Conservation (phyloP, 225 moss, liverwort and hornwort species). For the Marchantia polymorpha region DNA sequence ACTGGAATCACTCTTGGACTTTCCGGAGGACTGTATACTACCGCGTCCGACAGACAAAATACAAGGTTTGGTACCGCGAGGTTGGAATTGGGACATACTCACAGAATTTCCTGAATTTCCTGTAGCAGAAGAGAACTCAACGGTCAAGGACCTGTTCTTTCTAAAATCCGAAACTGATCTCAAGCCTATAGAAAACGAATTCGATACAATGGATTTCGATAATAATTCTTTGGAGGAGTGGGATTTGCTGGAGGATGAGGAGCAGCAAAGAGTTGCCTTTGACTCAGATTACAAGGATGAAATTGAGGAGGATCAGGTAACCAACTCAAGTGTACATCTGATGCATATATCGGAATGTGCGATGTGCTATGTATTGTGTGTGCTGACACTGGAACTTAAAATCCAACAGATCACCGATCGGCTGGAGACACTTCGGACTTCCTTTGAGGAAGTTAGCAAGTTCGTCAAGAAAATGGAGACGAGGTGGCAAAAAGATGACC, state of each 20-base stretch:
- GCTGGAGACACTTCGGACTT: slow-evolving; percentile 47
- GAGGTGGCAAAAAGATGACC: slow-evolving; percentile 62
- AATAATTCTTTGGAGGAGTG: slow-evolving; percentile 35
- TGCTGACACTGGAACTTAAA: too few species aligned
- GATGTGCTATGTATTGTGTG: too few species aligned
- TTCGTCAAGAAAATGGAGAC: slow-evolving; percentile 74
- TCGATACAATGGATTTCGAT: slow-evolving; percentile 20
- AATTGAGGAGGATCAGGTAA: slow-evolving; percentile 76
- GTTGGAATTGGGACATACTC: slow-evolving; percentile 94
- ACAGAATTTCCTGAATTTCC: too few species aligned
- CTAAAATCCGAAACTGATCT: slow-evolving; percentile 39
- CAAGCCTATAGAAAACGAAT: slow-evolving; percentile 27
- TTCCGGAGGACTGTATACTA: slow-evolving; percentile 54
- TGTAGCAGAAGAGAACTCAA: slow-evolving; percentile 15
- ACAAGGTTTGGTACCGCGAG: slow-evolving; percentile 34
- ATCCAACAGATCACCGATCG: slow-evolving; percentile 44
- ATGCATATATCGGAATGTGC: too few species aligned
- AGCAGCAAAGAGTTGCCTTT: slow-evolving; percentile 40
- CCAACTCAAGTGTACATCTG: not conserved
- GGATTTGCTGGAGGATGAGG: slow-evolving; percentile 43
- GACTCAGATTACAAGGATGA: slow-evolving; percentile 37
- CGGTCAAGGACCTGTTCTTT: slow-evolving; percentile 40
- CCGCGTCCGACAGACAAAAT: slow-evolving; percentile 56
- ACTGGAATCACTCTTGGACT: slow-evolving; percentile 77
- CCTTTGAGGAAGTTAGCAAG: slow-evolving; percentile 80